Conservation (phyloP, 75 land plant species). For the Sequoiadendron giganteum region DNA sequence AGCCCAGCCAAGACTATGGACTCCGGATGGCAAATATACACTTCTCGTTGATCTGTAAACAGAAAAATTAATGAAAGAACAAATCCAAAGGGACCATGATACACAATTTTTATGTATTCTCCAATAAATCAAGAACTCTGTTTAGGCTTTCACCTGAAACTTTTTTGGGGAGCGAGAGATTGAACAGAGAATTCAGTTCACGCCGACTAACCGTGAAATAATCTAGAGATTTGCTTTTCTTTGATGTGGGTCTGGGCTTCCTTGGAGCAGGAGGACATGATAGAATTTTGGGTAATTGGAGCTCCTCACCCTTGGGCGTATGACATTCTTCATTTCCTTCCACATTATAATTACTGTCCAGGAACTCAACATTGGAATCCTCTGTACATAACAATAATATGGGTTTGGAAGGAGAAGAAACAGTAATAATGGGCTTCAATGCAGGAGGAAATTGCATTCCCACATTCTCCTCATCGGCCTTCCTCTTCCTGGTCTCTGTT, state of each 20-base stretch:
- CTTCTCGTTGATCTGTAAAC: neutral
- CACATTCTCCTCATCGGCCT: neutral
- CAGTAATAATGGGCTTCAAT: neutral
- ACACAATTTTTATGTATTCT: neutral
- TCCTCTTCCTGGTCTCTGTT: neutral
- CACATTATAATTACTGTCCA: neutral
- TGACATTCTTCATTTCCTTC: neutral
- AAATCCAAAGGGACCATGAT: too few species aligned
- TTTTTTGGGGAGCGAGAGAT: neutral
- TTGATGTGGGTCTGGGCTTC: neutral
- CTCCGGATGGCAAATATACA: neutral
- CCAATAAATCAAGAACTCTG: neutral
- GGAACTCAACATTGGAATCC: neutral
- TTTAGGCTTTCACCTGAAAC: neutral
- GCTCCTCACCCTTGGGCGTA: neutral
- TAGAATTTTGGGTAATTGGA: neutral
- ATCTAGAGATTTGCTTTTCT: neutral
- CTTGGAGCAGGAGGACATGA: neutral
- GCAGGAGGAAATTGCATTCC: neutral
- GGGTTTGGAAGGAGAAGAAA: neutral
- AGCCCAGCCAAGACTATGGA: neutral
- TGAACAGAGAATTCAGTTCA: neutral
- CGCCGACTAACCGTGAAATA: neutral
- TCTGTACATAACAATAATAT: neutral
- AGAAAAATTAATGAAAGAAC: neutral